phyloP scores from a whole-genome alignment of 169 alveolate species.

The Plasmodium cynomolgi region DNA sequence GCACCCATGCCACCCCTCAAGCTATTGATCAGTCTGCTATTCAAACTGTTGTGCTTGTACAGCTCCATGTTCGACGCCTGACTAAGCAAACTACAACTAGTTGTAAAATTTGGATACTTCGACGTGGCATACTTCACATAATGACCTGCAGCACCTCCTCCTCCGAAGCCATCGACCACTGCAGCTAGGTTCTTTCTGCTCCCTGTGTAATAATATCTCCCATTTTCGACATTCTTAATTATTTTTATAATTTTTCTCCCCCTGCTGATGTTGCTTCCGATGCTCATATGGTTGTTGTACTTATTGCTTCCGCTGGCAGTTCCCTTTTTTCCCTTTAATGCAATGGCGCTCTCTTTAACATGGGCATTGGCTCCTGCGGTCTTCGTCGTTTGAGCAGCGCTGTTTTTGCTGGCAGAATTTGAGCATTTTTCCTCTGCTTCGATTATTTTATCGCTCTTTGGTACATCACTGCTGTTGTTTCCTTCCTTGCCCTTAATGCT shows the following conservation, averaged over 20 bases:
- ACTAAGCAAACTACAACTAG: not conserved
- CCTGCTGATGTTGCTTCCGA: not conserved
- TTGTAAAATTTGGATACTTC: not conserved
- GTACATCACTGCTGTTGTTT: not conserved
- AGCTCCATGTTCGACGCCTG: conserved; percentile 2
- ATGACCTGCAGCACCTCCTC: not conserved
- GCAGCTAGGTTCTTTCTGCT: not conserved
- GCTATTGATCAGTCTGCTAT: not conserved
- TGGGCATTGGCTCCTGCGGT: not conserved
- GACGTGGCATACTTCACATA: not conserved
- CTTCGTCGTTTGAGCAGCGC: not conserved
- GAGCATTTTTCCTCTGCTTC: not conserved
- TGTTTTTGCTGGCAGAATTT: not conserved
- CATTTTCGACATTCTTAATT: not conserved
- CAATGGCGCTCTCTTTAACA: not conserved
- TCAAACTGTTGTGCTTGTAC: not conserved
- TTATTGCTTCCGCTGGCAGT: not conserved
- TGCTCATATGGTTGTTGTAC: not conserved
- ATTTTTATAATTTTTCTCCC: not conserved
- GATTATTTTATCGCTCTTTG: not conserved
- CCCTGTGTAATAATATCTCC: not conserved
- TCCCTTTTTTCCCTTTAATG: not conserved
- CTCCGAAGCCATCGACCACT: not conserved
- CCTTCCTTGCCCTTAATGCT: not conserved
- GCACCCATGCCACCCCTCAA: not conserved